Percentiles rank a stretch among this genome's conserved stretches.
Conservation (phyloP, 345 rosid genomes). For the Populus pruinosa region DNA sequence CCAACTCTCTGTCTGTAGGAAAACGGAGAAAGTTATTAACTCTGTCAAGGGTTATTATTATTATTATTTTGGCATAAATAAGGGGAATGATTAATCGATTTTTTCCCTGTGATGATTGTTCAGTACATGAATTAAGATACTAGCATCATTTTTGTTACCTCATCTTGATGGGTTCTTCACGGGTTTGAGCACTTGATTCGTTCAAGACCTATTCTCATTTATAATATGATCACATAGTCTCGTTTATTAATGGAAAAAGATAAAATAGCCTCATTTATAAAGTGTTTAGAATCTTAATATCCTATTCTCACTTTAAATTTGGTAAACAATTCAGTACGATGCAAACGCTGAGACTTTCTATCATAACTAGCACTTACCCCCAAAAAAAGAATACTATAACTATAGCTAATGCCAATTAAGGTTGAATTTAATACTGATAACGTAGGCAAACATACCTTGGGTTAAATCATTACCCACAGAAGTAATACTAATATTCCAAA, state of each 20-base stretch:
- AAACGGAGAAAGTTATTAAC: background rate
- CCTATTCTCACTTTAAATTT: no score
- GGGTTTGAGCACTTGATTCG: background rate
- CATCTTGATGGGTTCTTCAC: constrained; percentile 4
- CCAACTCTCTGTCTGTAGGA: constrained; percentile 15
- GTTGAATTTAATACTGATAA: background rate
- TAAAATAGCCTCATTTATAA: no score
- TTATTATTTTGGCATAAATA: background rate
- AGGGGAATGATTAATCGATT: background rate
- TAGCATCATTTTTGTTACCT: background rate
- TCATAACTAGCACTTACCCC: no score
- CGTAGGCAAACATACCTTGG: constrained; percentile 6
- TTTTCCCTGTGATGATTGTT: background rate
- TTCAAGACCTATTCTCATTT: background rate
- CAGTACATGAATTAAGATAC: no score
- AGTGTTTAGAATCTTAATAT: no score
- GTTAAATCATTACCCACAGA: background rate
- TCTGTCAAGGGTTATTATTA: background rate
- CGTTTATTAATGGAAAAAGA: no score
- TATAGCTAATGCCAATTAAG: background rate
- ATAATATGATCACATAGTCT: no score
- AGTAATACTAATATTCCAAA: background rate
- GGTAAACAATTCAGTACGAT: no score
- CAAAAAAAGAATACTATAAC: no score
- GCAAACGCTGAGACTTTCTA: no score